Base-by-base conservation (phyloP, 495 filamentous ascomycete genomes). In the Astrothelium subdiscretum region DNA sequence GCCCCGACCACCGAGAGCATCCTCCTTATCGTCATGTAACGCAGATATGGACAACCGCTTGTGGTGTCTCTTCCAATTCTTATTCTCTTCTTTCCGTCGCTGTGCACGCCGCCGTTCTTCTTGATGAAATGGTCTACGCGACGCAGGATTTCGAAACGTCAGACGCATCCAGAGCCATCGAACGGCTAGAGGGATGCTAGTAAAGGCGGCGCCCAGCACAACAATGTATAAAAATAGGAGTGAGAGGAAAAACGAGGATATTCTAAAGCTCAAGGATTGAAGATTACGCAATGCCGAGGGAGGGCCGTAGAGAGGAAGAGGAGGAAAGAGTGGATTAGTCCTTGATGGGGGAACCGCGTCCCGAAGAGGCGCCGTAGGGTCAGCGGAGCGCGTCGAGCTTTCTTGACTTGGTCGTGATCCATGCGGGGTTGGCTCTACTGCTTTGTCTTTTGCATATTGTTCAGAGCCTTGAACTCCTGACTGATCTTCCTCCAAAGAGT, bases 291-390 rank as follows among this genome's bases (percentile, higher is more conserved):
- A 61, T 1, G 79, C 26, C 2, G 87, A 84, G 0, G 91, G 85
- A 0, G 91, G 86, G 0, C 87, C 88, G 65, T 96, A 96, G 2
- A 89, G 75, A 0, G 92, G 92, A 15, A 97, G 72, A 10, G 90
- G 88, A 12, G 92, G 92, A 67, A 97, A 97, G 1, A 96, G 74
- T 8, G 92, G 91, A 69, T 95, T 86, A 6, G 86, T 90, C 67
- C 81, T 77, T 3, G 83, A 81, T 1, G 85, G 81, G 0, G 85
- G 84, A 68, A 73, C 65, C 1, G 75, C 70, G 1, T 64, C 63
- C 2, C 71, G 58, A 12, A 82, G 61, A 8, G 75, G 63, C 11
- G 72, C 79, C 44, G 71, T 71, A 0, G 69, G 59, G 22, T 68
- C 61, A 20, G 31, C 35, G 32, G 22, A 20, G 38, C 32, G 31